Conservation (phyloP, 179 eudicot species). For the Kewa caespitosa region DNA sequence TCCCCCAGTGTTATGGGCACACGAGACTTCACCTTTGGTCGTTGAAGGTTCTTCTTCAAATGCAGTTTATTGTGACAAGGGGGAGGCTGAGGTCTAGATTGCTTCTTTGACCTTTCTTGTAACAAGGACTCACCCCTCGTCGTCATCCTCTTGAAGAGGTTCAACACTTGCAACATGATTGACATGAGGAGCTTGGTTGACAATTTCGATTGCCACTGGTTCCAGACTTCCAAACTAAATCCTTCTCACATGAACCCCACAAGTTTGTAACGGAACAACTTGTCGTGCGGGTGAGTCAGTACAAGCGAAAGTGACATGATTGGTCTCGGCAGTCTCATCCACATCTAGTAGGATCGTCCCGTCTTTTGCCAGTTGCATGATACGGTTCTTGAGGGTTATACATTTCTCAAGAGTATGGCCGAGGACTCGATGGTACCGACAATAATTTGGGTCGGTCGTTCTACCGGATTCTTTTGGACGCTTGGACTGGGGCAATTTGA, state of each 20-base stretch:
- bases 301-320: too few relatives aligned
- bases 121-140: constrained; percentile 6
- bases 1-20: not conserved
- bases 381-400: not conserved
- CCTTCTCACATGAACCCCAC: not conserved
- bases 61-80: not conserved
- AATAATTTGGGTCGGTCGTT: not conserved
- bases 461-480: not conserved
- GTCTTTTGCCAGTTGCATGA: not conserved
- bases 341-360: not conserved
- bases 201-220: not conserved
- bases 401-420: not conserved
- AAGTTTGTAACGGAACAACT: not conserved
- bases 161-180: not conserved
- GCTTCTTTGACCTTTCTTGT: not conserved
- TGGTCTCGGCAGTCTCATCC: not conserved
- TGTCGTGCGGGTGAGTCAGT: not conserved
- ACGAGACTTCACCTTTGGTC: not conserved
- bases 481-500: not conserved
- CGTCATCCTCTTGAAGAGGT: not conserved
- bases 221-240: not conserved
- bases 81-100: not conserved
- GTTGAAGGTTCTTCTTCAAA: not conserved
- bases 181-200: not conserved
- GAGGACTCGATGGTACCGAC: not conserved